Conservation (phyloP, 2,329 filamentous ascomycete species). For the Furcasterigmium sp. region DNA sequence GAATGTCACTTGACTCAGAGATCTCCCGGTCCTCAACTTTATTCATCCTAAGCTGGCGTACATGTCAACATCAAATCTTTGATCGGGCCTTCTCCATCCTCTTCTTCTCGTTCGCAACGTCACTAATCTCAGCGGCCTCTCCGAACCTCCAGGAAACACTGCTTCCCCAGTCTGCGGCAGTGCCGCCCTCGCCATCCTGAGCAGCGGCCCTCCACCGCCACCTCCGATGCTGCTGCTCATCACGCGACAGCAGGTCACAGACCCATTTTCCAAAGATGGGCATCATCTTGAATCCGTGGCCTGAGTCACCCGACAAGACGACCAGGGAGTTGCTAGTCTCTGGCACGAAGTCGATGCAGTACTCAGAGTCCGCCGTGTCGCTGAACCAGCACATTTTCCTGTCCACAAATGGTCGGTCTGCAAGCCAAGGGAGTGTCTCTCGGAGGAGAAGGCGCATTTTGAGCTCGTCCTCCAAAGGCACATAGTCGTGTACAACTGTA, state of each 20-base stretch:
- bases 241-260: conserved; percentile 32
- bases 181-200: background rate
- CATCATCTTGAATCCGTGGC: conserved; percentile 60
- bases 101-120: background rate
- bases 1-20: no score
- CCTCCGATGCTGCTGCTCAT: background rate
- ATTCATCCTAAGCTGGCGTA: no score
- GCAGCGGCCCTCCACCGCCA: background rate
- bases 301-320: conserved; percentile 52
- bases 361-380: conserved; percentile 56
- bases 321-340: conserved; percentile 37
- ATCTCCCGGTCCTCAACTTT: no score
- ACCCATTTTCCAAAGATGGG: conserved; percentile 55
- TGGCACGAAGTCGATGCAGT: conserved; percentile 54
- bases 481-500: conserved; percentile 27
- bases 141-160: background rate
- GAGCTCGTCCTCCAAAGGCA: conserved; percentile 47
- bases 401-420: conserved; percentile 49
- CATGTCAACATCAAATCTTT: background rate
- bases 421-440: conserved; percentile 47
- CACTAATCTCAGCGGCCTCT: background rate
- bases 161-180: background rate
- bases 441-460: conserved; percentile 43
- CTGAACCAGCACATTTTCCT: conserved; percentile 59
- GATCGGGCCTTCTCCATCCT: background rate